Base-by-base conservation (phyloP, 1,284 basidiomycete genomes). In the Cerioporus squamosus region DNA sequence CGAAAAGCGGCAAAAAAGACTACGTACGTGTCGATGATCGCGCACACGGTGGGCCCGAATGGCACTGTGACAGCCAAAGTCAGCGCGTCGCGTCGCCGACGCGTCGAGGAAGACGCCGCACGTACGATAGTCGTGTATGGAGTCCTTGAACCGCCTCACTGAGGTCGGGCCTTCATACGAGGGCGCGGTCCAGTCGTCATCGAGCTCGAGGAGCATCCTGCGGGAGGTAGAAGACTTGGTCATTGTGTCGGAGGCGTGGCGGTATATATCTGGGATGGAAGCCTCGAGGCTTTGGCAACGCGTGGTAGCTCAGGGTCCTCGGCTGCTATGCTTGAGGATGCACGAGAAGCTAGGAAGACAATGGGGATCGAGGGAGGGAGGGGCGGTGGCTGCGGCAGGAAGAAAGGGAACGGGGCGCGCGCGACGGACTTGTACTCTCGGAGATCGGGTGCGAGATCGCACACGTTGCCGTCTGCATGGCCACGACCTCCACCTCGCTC, bases 81-180 rank as follows among this genome's bases (percentile, higher is more conserved):
- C 24, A 59, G 44, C 26, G 24, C 47, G 10, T 33, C 14, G 50
- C 20, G 31, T 18, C 42, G 10, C n/a, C n/a, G 40, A 39, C 36
- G n/a, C 31, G 18, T 36, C 9, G 18, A 7, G 15, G 4, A 39
- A 20, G 17, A 31, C n/a, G 20, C 6, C 2, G 44, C 40, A 73
- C 79, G 53, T 59, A 83, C 82, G 78, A 58, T 77, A 79, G 58
- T 80, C 78, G 60, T 83, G 79, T 10, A 84, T 53, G 8, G 63
- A 51, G 53, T 64, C 63, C 45, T 64, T 62, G 55, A 64, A 60
- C 18, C 60, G 50, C 44, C 63, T 43, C 10, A 64, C 46, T 2
- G 60, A 53, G 12, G 55, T 55, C 14, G 50, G 48, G 43, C 61
- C 61, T 44, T 63, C 58, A 23, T 43, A 38, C 15, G 10, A 38